Evolutionary conservation across 2,329 filamentous ascomycete species (phyloP).

Genomic region (Xylariales sp.): DNA sequence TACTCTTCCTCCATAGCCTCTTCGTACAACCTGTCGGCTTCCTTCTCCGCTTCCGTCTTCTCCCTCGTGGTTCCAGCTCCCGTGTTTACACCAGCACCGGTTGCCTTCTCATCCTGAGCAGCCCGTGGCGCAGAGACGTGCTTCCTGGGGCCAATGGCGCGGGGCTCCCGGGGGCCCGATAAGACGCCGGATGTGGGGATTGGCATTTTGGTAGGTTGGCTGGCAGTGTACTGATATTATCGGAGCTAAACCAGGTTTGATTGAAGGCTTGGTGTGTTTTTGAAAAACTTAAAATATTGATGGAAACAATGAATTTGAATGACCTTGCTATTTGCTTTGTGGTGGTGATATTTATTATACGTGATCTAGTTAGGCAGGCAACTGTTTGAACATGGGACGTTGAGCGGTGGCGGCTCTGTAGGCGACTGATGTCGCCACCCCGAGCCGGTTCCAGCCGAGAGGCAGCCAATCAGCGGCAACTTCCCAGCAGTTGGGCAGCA

Average conservation of each 20-base stretch:
- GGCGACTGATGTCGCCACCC: too few species aligned
- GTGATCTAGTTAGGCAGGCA: too few species aligned
- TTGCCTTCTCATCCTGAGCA: conserved; percentile 11
- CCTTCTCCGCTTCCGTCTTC: conserved; percentile 45
- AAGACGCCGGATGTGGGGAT: conserved; percentile 6
- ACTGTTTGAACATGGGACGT: too few species aligned
- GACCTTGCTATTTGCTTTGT: too few species aligned
- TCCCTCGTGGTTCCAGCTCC: conserved; percentile 41
- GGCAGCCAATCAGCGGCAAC: conserved; percentile 1
- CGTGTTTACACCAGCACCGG: conserved; percentile 43
- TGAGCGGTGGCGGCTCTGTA: too few species aligned
- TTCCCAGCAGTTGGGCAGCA: neutral
- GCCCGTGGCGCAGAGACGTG: neutral
- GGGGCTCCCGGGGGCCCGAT: neutral
- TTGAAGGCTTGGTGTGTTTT: too few species aligned
- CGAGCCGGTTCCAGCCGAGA: conserved; percentile 1
- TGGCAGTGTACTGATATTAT: too few species aligned
- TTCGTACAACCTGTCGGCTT: conserved; percentile 46
- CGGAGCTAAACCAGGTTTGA: too few species aligned
- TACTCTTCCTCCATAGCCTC: conserved; percentile 53
- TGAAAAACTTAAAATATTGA: too few species aligned
- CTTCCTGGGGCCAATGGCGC: conserved; percentile 1
- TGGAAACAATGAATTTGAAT: too few species aligned
- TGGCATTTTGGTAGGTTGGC: conserved; percentile 4
- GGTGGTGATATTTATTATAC: too few species aligned